Evolutionary conservation across 495 filamentous ascomycete species (phyloP), one percentile per base, ranked within the genome.

Genomic region (Aspergillus olivimuriae): DNA sequence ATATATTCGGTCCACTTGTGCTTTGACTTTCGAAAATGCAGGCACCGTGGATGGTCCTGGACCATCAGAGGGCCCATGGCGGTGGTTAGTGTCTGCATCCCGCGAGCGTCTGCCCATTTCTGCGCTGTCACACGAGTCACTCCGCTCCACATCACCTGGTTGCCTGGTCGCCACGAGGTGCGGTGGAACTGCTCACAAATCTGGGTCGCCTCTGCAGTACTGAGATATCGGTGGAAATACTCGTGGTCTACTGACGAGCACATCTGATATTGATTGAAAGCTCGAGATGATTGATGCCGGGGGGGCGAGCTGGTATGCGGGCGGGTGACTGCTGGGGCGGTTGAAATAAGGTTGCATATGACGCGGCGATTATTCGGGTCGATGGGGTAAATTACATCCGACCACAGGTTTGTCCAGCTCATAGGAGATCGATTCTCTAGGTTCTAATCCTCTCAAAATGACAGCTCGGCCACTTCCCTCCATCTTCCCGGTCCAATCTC

Each of bases 101-200:
- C 32, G 36, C 43, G 14, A 19, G 24, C 16, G 45, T 51, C 48
- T 15, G 48, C 48, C 48, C 48, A 51, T 15, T 4, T 24, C 18
- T 51, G 48, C 16, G 26, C 48, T 3, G 24, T 4, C 4, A 34
- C 4, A 34, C 43, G 48, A n/a, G 19, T 17, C n/a, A 51, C 21
- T 14, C 48, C 48, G 39, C 48, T 51, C 48, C 48, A 51, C 31
- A 51, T 31, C 17, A 46, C 48, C 20, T 51, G 48, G 21, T 43
- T n/a, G 11, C 33, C 33, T 19, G 7, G 48, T 14, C 16, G 30
- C 48, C 48, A 51, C 16, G 11, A 6, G 23, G 14, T 38, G 28
- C 19, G 8, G 20, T 51, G 48, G 17, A 51, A 46, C 20, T 26
- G 42, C 9, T 43, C 20, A 18, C 30, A 39, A 38, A 51, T 51